Percentiles rank a stretch among this genome's conserved stretches.
Conservation (phyloP, 345 rosid genomes). For the Salix caprea region DNA sequence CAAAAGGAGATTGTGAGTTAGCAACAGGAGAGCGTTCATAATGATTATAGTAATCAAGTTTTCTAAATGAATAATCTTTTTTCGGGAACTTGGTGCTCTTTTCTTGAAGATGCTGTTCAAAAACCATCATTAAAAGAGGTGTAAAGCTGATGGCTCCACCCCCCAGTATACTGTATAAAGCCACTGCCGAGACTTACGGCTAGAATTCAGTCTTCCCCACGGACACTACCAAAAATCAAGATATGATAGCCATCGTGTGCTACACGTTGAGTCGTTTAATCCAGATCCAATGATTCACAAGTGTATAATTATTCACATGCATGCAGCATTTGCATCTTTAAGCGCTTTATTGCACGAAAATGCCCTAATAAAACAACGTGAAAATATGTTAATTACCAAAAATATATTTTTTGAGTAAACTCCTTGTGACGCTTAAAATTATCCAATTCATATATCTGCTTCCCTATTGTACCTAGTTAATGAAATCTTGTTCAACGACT, state of each 20-base stretch:
- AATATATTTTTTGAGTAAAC: no score
- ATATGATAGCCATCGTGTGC: conserved; percentile 29
- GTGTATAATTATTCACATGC: conserved; percentile 8
- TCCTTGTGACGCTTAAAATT: no score
- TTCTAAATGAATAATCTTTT: conserved; percentile 31
- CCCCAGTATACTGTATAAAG: conserved; percentile 22
- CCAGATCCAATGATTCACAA: conserved; percentile 26
- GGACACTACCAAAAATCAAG: conserved; percentile 4
- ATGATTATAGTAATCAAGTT: conserved; percentile 35
- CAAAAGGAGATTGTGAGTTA: conserved; percentile 2
- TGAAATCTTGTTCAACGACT: background rate
- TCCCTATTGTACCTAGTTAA: no score
- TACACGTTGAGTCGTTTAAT: conserved; percentile 18
- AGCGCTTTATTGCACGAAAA: no score
- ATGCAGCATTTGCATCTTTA: no score
- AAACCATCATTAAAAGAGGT: conserved; percentile 41
- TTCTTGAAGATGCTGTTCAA: conserved; percentile 32
- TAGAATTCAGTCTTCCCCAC: conserved; percentile 28
- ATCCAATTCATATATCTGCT: no score
- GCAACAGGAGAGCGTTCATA: conserved; percentile 5
- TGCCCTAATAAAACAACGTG: no score
- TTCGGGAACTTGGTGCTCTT: conserved; percentile 10
- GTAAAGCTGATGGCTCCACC: conserved; percentile 44
- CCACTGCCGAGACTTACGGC: conserved; percentile 49
- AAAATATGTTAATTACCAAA: no score